Base-by-base conservation (phyloP, 2,329 filamentous ascomycete genomes). In the Ophiostoma himal-ulmi region DNA sequence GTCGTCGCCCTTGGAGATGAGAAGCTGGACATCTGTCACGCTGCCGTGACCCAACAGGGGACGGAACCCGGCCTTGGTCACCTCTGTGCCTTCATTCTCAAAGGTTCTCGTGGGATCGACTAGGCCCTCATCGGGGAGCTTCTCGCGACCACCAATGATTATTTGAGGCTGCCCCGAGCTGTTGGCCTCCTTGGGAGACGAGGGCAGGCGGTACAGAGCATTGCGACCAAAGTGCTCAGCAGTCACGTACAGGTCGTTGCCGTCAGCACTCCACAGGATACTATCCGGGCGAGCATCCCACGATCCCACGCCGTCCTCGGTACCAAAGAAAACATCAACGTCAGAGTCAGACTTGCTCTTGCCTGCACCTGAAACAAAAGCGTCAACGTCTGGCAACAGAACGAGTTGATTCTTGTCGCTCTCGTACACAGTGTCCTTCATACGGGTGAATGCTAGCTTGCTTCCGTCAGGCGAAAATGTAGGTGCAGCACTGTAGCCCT, bases 381-480 rank as follows among this genome's bases (percentile, higher is more conserved):
- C 83, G 17, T 78, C 78, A 67, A 91, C 81, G 74, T 92, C 84
- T 1, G 86, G 84, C 7, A 92, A 78, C 2, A 92, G 80, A 73
- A 93, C 80, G 4, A 93, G 81, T 64, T 88, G 85, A 64, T 89
- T 85, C 78, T 91, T 91, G 80, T 97, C 93, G 20, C 90, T 87
- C 79, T 97, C 93, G 77, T 97, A 96, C 71, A 90, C 88, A 68
- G 87, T 83, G 70, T 85, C 85, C 73, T 86, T 85, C 93, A 96
- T 96, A 72, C 91, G 88, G 39, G 92, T 83, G 77, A 96, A 97
- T 1, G 88, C 92, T 36, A 94, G 82, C 72, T 86, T 85, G 48
- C 83, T 86, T 11, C 92, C 91, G 75, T 90, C 85, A 4, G 88
- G 87, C 3, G 92, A 94, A 79, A 96, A 96, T 0, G 86, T 84